These are phyloP conservation scores for Termitomyces sp. DNA, from an alignment of 768 basidiomycete species.

Conservation along the genomic window DNA sequence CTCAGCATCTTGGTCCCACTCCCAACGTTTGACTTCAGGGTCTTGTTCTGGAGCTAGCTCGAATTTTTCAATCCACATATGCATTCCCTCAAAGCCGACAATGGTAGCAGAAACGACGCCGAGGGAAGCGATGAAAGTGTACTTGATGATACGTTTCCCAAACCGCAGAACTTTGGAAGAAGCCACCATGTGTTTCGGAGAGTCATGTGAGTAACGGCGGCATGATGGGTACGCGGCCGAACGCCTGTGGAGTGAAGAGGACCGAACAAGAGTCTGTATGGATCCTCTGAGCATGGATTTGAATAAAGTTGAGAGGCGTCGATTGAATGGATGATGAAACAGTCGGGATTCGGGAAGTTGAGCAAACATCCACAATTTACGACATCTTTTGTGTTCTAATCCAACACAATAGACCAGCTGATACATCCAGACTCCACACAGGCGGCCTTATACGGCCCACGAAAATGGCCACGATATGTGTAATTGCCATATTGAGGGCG, in stretches of 20 bases:
- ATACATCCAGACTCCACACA: not conserved
- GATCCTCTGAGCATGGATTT: slow-evolving; percentile 9
- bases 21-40: slow-evolving; percentile 50
- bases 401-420: not conserved
- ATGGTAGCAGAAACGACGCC: slow-evolving; percentile 37
- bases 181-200: slow-evolving; percentile 18
- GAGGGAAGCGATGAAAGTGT: slow-evolving; percentile 39
- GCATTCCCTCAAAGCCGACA: slow-evolving; percentile 48
- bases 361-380: not conserved
- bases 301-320: not conserved
- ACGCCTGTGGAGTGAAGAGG: slow-evolving; percentile 4
- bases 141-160: slow-evolving; percentile 42
- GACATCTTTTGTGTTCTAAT: not conserved
- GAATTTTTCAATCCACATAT: slow-evolving; percentile 60
- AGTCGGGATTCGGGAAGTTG: slow-evolving; percentile 2
- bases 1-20: slow-evolving; percentile 61
- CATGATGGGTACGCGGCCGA: slow-evolving; percentile 10
- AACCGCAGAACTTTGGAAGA: slow-evolving; percentile 29
- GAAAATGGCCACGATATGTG: not conserved
- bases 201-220: slow-evolving; percentile 18
- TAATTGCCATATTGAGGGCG: not conserved
- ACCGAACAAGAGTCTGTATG: slow-evolving; percentile 1
- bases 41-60: slow-evolving; percentile 43
- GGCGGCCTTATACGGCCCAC: not conserved
- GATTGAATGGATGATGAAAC: not conserved